These are phyloP conservation scores for Curvularia eragrostidis DNA, from an alignment of 2,329 filamentous ascomycete genomes.

Conservation along the genomic window DNA sequence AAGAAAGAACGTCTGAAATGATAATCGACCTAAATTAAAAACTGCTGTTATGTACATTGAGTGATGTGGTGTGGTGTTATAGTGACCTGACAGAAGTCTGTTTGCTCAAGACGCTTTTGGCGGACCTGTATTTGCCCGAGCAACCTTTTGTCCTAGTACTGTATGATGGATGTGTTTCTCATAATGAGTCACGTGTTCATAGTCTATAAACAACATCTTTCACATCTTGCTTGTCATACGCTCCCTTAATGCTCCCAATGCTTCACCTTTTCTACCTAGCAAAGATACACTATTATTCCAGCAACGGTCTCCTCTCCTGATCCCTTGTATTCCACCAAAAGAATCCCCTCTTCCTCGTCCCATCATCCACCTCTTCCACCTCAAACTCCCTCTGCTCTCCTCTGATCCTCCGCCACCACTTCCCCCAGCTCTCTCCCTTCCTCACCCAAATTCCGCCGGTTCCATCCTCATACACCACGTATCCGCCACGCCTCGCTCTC, in stretches of 20 bases:
- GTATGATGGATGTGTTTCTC: too few species aligned
- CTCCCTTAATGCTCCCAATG: background rate
- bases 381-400: constrained; percentile 35
- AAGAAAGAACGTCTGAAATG: too few species aligned
- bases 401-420: constrained; percentile 37
- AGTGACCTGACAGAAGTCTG: too few species aligned
- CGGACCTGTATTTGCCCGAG: too few species aligned
- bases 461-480: constrained; percentile 39
- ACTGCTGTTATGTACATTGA: too few species aligned
- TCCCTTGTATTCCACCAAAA: constrained; percentile 28
- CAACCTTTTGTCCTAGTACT: too few species aligned
- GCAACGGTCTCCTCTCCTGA: constrained; percentile 32
- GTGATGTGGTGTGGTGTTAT: too few species aligned
- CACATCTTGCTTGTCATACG: background rate
- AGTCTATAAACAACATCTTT: too few species aligned
- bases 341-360: constrained; percentile 32
- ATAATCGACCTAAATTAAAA: too few species aligned
- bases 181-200: too few species aligned
- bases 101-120: too few species aligned
- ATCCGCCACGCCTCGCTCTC: constrained; percentile 36
- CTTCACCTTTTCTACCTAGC: background rate
- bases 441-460: constrained; percentile 42
- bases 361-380: constrained; percentile 36
- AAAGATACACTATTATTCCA: constrained; percentile 9
- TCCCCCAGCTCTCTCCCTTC: constrained; percentile 34